Evolutionary conservation across 352 stramenopile species (phyloP), one percentile per base, ranked within the genome.

Genomic region (Aphanomyces astaci): DNA sequence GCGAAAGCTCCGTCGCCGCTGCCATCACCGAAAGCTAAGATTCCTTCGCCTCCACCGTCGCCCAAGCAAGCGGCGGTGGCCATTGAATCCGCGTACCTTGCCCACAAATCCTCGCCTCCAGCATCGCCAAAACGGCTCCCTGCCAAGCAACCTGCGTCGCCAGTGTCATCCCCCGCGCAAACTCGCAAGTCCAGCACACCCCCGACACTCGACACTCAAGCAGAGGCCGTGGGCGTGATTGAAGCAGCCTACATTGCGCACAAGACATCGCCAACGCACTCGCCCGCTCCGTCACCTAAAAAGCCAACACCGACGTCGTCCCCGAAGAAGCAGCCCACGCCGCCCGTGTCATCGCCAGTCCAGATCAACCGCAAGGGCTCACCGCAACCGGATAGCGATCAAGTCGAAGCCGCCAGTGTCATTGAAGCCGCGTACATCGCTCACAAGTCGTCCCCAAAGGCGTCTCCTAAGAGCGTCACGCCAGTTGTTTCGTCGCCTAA

Each of bases 381-480:
- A n/a, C 45, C 9, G 48, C 25, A 22, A 32, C 51, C 4, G 11
- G 22, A 22, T 11, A 9, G 5, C 25, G 24, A 32, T 5, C 17
- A 30, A 36, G 51, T 36, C 30, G 51, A 59, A 59, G 51, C 51
- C 33, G 51, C 27, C 4, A 32, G 17, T 17, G 51, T 59, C 25
- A 59, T 59, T 59, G 51, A 59, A 59, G 30, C 13, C n/a, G 51
- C 51, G 27, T 59, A 59, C 51, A 59, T 59, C 33, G 51, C 51
- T 15, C 51, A 59, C 24, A 59, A 59, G 30, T 59, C 51, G 27
- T 59, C 51, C 22, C 4, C 51, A 19, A 36, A 39, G 22, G 11
- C 51, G 30, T 59, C 51, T 30, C 51, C 51, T 59, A 32, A 43
- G 36, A 55, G 22, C 10, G 13, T 31, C 48, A 4, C 51, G 30